Conservation (phyloP, 306 rosid species). For the Dryas alaskensis region DNA sequence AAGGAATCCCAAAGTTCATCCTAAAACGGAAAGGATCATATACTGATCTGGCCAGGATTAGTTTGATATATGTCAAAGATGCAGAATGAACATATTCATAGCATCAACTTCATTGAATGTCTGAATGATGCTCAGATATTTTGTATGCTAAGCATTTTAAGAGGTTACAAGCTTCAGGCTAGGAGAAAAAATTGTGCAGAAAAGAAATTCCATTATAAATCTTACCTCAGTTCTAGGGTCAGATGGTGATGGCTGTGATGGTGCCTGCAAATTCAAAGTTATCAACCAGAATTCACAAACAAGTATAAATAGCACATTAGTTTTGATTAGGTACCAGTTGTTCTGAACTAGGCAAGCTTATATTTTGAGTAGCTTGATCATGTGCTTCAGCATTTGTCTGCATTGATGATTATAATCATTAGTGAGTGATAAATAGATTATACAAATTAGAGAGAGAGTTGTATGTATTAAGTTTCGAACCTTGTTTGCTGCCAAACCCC, state of each 20-base stretch:
- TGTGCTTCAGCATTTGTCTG: constrained; percentile 19
- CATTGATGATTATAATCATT: constrained; percentile 2
- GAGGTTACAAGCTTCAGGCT: not conserved
- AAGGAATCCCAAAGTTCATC: not conserved
- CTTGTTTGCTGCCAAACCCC: constrained; percentile 24
- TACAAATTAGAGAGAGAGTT: not conserved
- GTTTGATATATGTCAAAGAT: too few species aligned
- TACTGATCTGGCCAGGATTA: too few species aligned
- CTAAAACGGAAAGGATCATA: too few species aligned
- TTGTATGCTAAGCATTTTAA: too few species aligned
- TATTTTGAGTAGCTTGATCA: constrained; percentile 1
- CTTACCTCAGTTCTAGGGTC: constrained; percentile 40
- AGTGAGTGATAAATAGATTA: not conserved
- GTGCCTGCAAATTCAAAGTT: constrained; percentile 29
- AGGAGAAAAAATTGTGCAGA: not conserved
- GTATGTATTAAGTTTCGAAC: constrained; percentile 19
- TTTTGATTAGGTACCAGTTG: constrained; percentile 18
- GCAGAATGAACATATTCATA: too few species aligned
- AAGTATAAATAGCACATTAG: not conserved
- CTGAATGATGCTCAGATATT: too few species aligned
- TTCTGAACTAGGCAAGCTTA: constrained; percentile 8
- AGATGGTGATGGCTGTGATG: constrained; percentile 4
- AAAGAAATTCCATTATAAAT: not conserved
- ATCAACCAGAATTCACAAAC: not conserved
- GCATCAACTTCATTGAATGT: too few species aligned